A percentile compares a stretch with the other conserved stretches of the same genome.
phyloP scores from a whole-genome alignment of 441 rosid species.

The Pelargonium australe region DNA sequence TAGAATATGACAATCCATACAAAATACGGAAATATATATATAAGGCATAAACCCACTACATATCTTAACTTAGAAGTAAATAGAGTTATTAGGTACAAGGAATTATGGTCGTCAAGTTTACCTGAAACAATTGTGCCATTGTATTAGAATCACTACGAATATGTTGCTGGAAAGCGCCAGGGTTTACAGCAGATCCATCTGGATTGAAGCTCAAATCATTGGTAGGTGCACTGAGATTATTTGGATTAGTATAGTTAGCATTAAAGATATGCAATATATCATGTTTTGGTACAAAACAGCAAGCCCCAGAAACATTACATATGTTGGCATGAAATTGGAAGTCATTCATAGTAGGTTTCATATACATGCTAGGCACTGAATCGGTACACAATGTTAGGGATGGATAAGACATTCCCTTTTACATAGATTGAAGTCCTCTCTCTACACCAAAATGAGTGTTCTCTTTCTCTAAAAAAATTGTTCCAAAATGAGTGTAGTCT shows the following conservation, averaged over 20 bases:
- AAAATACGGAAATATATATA: neutral
- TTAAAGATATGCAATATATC: neutral
- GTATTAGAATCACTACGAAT: conserved; percentile 60
- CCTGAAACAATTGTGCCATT: conserved; percentile 82
- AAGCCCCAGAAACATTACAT: neutral
- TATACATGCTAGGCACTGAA: neutral
- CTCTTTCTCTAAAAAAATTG: too few relatives aligned
- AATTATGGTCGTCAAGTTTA: conserved; percentile 16
- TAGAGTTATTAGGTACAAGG: neutral
- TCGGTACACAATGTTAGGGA: neutral
- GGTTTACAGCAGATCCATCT: conserved; percentile 84
- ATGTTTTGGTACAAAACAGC: neutral
- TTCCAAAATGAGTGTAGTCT: too few relatives aligned
- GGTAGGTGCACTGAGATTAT: conserved; percentile 45
- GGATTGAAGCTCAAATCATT: conserved; percentile 57
- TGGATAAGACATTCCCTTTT: too few relatives aligned
- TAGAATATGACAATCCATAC: neutral
- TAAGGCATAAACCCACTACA: neutral
- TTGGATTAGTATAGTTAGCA: conserved; percentile 12
- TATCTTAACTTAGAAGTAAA: neutral
- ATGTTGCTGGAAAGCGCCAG: conserved; percentile 80
- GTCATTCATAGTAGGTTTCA: neutral
- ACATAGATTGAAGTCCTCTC: too few relatives aligned
- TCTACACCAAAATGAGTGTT: too few relatives aligned
- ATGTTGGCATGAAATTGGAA: neutral